phyloP scores from a whole-genome alignment of 2,329 filamentous ascomycete genomes.

The Colletotrichum limetticola region DNA sequence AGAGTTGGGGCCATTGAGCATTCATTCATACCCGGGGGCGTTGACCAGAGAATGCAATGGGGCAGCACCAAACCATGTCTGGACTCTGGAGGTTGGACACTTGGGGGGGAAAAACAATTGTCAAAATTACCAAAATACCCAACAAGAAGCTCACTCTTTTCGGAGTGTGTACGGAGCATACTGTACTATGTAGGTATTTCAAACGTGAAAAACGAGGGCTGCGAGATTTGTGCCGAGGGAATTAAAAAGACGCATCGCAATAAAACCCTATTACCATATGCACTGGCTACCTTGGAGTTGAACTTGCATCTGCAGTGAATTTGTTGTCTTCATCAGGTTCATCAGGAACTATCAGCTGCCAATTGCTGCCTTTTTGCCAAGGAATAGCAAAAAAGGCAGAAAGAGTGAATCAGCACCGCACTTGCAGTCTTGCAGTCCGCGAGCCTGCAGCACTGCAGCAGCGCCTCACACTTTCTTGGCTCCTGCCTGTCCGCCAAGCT shows the following conservation, averaged over 20 bases:
- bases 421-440: not conserved
- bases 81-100: not conserved
- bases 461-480: not conserved
- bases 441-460: conserved; percentile 11
- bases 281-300: not conserved
- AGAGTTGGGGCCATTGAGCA: not conserved
- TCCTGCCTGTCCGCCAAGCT: conserved; percentile 20
- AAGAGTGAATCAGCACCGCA: not conserved
- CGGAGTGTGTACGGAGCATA: not conserved
- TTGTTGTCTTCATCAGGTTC: too few species aligned
- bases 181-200: not conserved
- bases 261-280: conserved; percentile 13
- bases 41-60: not conserved
- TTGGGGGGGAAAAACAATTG: not conserved
- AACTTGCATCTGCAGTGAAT: not conserved
- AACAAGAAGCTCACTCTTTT: not conserved
- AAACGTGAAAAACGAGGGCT: not conserved
- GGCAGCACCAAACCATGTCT: not conserved
- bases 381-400: not conserved
- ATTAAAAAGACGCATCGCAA: conserved; percentile 21
- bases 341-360: not conserved
- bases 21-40: not conserved
- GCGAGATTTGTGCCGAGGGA: not conserved
- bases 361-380: not conserved
- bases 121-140: not conserved